Base-by-base conservation (phyloP, 305 asterid genomes). In the Caryopteris hybrid region DNA sequence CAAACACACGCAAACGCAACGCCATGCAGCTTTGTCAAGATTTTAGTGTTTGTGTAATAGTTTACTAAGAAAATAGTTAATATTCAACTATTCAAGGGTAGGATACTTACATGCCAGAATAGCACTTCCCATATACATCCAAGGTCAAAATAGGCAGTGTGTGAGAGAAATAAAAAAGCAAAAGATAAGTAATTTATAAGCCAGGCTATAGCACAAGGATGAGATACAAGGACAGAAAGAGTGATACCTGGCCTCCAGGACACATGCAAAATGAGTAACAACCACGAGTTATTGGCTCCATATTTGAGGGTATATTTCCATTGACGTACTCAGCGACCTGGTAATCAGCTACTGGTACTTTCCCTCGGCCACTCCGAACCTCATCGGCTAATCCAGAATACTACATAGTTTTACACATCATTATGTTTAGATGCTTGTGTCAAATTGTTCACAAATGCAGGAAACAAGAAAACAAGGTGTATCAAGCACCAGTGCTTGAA, bases 261-360 rank as follows among this genome's bases (percentile, higher is more conserved):
- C 99, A 95, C 99, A 95, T 95, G 89, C 99, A 95, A 77, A 95
- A 95, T 54, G 99, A 95, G 85, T 95, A 95, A 81, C 98, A 91
- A 63, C 89, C 85, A 33, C 88, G 94, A 65, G 61, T 70, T 42
- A 62, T 68, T 67, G 79, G 80, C 58, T 73, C 86, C 71, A 62
- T 70, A 74, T 63, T 65, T 17, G 80, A 71, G 47, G 79, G 33
- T 69, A 64, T 43, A 42, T 65, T 68, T 57, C 47, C 25, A 66
- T 80, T 72, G 58, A 89, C 81, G 71, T 86, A 87, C 68, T 84
- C 85, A 51, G 95, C 89, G 68, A 95, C 85, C 80, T 91, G 96
- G 83, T 95, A 91, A 80, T 95, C 99, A 51, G 98, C 99, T 43
- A 95, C 99, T 6, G 99, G 98, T 20, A 95, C 87, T 84, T 90